These are phyloP conservation scores for Cadophora sp. DNA, from an alignment of 2,329 filamentous ascomycete species.

Conservation along the genomic window DNA sequence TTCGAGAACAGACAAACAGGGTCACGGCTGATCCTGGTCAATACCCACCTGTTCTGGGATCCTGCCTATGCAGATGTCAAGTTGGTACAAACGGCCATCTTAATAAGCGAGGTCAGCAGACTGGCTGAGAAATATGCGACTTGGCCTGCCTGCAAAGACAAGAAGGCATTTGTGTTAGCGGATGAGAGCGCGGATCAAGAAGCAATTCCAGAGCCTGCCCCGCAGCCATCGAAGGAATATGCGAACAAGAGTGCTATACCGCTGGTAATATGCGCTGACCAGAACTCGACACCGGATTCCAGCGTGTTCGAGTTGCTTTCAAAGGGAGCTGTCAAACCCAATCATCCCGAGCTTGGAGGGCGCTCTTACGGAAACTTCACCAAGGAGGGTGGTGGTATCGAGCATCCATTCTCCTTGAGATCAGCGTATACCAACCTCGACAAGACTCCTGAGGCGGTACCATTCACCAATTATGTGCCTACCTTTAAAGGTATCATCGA, in stretches of 20 bases:
- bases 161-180: constrained; percentile 51
- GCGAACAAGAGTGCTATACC: constrained; percentile 86
- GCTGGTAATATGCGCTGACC: constrained; percentile 90
- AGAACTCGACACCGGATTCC: constrained; percentile 88
- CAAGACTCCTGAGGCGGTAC: constrained; percentile 82
- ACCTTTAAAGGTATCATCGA: constrained; percentile 93
- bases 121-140: constrained; percentile 85
- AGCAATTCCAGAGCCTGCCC: constrained; percentile 58
- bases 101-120: constrained; percentile 91
- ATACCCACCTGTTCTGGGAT: constrained; percentile 96
- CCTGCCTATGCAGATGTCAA: constrained; percentile 92
- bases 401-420: constrained; percentile 92
- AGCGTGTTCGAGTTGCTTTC: constrained; percentile 91
- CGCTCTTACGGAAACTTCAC: constrained; percentile 95
- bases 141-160: constrained; percentile 82
- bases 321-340: constrained; percentile 76
- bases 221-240: constrained; percentile 85
- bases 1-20: constrained; percentile 91
- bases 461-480: constrained; percentile 96
- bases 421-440: constrained; percentile 86
- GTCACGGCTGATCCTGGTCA: constrained; percentile 89
- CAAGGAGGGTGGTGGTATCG: constrained; percentile 75
- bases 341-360: constrained; percentile 80
- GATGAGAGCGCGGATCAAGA: constrained; percentile 54
- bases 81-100: constrained; percentile 90